phyloP scores from a whole-genome alignment of 345 rosid species.

The Rhizophora apiculata region DNA sequence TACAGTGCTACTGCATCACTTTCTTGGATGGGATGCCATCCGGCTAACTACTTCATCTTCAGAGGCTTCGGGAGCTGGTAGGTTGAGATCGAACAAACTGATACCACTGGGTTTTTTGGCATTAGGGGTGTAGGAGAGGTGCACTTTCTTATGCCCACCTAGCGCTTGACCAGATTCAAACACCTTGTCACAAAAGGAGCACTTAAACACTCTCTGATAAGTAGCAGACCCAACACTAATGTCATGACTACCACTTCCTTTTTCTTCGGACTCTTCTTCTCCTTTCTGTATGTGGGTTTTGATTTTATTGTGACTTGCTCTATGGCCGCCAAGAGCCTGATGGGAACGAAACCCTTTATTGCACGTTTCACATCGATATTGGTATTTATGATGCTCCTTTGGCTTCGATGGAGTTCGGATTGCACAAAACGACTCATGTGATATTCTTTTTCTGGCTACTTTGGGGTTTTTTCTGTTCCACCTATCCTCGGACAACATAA shows the following conservation, averaged over 20 bases:
- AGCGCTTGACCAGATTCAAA: slow-evolving; percentile 62
- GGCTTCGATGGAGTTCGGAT: background rate
- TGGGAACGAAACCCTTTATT: slow-evolving; percentile 28
- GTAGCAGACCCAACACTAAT: background rate
- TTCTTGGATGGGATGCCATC: background rate
- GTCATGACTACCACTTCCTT: background rate
- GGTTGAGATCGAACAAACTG: slow-evolving; percentile 37
- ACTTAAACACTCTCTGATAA: slow-evolving; percentile 21
- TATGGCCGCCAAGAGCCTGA: slow-evolving; percentile 39
- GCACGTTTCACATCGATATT: slow-evolving; percentile 27
- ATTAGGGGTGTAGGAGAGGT: slow-evolving; percentile 22
- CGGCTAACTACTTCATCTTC: slow-evolving; percentile 16
- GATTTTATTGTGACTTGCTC: slow-evolving; percentile 24
- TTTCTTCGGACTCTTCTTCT: background rate
- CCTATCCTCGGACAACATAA: slow-evolving; percentile 21
- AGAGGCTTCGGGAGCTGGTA: slow-evolving; percentile 31
- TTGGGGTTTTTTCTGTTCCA: no score
- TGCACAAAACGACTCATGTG: background rate
- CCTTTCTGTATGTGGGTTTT: background rate
- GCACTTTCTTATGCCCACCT: slow-evolving; percentile 62
- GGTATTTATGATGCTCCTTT: no score
- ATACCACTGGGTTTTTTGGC: background rate
- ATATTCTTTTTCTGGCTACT: background rate
- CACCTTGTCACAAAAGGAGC: slow-evolving; percentile 44
- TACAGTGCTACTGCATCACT: no score